These are phyloP conservation scores for Ophiostoma himal-ulmi DNA, from an alignment of 2,329 filamentous ascomycete species.

Conservation along the genomic window DNA sequence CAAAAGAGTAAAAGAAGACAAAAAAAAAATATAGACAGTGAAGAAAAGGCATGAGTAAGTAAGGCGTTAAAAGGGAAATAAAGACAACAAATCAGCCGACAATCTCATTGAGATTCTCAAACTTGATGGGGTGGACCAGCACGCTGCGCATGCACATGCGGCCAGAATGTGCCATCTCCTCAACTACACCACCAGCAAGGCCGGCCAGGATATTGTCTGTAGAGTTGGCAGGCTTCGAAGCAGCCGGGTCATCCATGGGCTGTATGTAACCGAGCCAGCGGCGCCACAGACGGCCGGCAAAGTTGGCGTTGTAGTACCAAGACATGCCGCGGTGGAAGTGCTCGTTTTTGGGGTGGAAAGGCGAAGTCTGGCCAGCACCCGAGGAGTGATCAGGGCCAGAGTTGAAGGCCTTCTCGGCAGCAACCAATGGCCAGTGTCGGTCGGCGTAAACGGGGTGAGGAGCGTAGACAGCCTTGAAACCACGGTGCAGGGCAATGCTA, in stretches of 20 bases:
- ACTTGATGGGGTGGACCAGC: conserved; percentile 77
- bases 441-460: conserved; percentile 79
- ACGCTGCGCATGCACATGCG: conserved; percentile 75
- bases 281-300: conserved; percentile 70
- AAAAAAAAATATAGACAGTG: conserved; percentile 6
- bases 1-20: conserved; percentile 29
- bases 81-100: conserved; percentile 4
- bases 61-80: conserved; percentile 34
- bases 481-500: conserved; percentile 65
- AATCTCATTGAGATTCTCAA: conserved; percentile 39
- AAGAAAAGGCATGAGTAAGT: background rate
- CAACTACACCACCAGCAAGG: conserved; percentile 41
- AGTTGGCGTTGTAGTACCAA: conserved; percentile 80
- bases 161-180: conserved; percentile 49
- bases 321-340: conserved; percentile 76
- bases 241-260: conserved; percentile 24
- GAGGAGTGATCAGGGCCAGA: conserved; percentile 62
- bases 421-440: conserved; percentile 63
- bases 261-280: conserved; percentile 65
- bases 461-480: conserved; percentile 71
- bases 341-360: conserved; percentile 65
- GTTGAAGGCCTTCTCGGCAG: conserved; percentile 74
- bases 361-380: conserved; percentile 50
- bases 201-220: conserved; percentile 34
- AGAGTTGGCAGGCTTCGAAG: conserved; percentile 35